Evolutionary conservation across 2,329 filamentous ascomycete genomes (phyloP), one percentile per base, ranked within the genome.

Genomic region (Colletotrichum salicis): DNA sequence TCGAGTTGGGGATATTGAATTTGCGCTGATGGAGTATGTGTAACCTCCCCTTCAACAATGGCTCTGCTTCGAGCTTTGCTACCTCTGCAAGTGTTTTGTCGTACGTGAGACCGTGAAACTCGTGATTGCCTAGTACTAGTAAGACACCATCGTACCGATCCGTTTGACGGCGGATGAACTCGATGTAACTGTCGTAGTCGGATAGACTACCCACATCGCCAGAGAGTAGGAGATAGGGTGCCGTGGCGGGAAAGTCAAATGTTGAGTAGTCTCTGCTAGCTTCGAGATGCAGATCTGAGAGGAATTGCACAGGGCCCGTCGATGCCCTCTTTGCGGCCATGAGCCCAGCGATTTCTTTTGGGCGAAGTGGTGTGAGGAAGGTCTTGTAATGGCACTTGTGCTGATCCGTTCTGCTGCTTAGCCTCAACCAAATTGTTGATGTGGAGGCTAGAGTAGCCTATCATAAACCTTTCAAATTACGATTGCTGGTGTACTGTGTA

Each of bases 221-320:
- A 2, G 80, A 84, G 0, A 88, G 79, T 45, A 88, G 75, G 15
- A 89, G 82, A 70, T 81, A 81, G 0, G 84, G 83, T 1, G 83
- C 83, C 8, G 79, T 77, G 4, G 76, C 80, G 1, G 81, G 79
- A 52, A 87, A 84, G 7, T 79, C 78, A 70, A 82, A 88, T 6
- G 78, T 77, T 7, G 75, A 70, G 71, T 87, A 87, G 69, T 86
- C 82, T 41, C 83, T 76, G 52, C 81, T 79, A 37, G 85, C 76
- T 69, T 88, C 85, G 5, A 87, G 83, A 75, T 88, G 86, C 4
- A 88, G 79, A 73, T 89, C 86, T 1, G 86, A 88, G 70, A 87
- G 80, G 73, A 86, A 76, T 66, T 85, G 83, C n/a, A 84, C 52
- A n/a, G 54, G 8, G 11, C 45, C 48, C 8, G 37, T 10, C 8